phyloP scores from a whole-genome alignment of 2,329 filamentous ascomycete species.

The Neofusicoccum sp. region DNA sequence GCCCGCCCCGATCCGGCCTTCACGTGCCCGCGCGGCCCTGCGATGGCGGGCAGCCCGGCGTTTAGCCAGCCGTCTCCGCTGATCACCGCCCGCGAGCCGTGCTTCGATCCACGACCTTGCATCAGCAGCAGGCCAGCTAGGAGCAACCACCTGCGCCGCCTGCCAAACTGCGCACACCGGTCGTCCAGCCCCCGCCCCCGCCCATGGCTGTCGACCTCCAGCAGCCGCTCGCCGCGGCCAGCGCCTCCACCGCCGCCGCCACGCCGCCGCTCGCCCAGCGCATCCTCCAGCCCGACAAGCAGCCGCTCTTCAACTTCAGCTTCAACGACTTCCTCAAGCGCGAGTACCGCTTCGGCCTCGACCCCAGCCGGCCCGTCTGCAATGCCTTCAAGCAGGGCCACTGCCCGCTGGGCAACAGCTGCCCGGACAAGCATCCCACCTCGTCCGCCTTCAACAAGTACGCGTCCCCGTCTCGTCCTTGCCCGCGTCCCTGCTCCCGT shows the following conservation, averaged over 20 bases:
- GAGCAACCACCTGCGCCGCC: not conserved
- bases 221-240: not conserved
- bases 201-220: conserved; percentile 15
- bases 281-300: conserved; percentile 31
- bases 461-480: conserved; percentile 38
- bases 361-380: conserved; percentile 71
- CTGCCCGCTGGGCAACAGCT: conserved; percentile 82
- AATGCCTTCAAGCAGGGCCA: conserved; percentile 83
- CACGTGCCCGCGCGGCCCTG: not conserved
- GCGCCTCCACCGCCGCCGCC: not conserved
- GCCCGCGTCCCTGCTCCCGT: no score
- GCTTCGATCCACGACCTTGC: not conserved
- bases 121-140: not conserved
- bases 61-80: not conserved
- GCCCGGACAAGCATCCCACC: conserved; percentile 77
- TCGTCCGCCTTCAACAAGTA: conserved; percentile 67
- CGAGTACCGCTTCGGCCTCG: conserved; percentile 82
- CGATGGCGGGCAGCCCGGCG: not conserved
- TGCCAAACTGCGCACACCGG: not conserved
- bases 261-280: conserved; percentile 31
- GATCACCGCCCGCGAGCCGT: not conserved
- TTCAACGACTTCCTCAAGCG: conserved; percentile 84
- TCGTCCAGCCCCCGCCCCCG: not conserved
- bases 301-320: conserved; percentile 67
- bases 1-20: not conserved